Percentiles rank a stretch among this genome's conserved stretches.
These are phyloP conservation scores for Gamarada debralockiae DNA, from an alignment of 495 filamentous ascomycete genomes.

Conservation along the genomic window DNA sequence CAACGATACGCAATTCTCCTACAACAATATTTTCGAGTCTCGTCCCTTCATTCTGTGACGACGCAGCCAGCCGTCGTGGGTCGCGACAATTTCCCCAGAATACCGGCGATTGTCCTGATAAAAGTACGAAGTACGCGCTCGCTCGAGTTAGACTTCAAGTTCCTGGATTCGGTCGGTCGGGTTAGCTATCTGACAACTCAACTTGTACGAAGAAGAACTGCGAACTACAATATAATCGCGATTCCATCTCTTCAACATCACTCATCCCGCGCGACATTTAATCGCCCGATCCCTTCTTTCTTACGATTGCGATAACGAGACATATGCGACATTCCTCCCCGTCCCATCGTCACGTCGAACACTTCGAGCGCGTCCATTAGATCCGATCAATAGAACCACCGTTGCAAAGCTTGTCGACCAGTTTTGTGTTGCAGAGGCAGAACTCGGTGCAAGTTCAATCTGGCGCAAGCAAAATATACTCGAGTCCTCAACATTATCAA, in stretches of 20 bases:
- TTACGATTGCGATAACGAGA: not conserved
- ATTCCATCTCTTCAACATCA: not conserved
- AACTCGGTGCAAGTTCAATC: constrained; percentile 10
- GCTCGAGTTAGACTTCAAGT: not conserved
- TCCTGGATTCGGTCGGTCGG: not conserved
- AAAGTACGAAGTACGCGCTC: not conserved
- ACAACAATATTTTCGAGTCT: not conserved
- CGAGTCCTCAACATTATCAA: not conserved
- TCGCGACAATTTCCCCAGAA: too few relatives aligned
- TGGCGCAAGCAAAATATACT: constrained; percentile 10
- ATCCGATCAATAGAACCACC: not conserved
- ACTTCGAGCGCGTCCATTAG: not conserved
- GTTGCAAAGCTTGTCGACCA: constrained; percentile 1
- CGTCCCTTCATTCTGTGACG: not conserved
- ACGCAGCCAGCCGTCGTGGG: too few relatives aligned
- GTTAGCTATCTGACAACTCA: not conserved
- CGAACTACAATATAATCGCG: too few relatives aligned
- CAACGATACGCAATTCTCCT: not conserved
- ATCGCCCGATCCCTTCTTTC: not conserved
- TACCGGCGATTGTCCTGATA: too few relatives aligned
- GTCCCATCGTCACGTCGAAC: not conserved
- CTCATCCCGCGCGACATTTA: not conserved
- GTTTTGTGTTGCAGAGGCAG: constrained; percentile 17
- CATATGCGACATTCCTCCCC: constrained; percentile 1
- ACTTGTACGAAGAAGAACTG: too few relatives aligned